Evolutionary conservation across 257 asterid species (phyloP), one percentile per base, ranked within the genome.

Genomic region (Jacaranda mimosifolia): DNA sequence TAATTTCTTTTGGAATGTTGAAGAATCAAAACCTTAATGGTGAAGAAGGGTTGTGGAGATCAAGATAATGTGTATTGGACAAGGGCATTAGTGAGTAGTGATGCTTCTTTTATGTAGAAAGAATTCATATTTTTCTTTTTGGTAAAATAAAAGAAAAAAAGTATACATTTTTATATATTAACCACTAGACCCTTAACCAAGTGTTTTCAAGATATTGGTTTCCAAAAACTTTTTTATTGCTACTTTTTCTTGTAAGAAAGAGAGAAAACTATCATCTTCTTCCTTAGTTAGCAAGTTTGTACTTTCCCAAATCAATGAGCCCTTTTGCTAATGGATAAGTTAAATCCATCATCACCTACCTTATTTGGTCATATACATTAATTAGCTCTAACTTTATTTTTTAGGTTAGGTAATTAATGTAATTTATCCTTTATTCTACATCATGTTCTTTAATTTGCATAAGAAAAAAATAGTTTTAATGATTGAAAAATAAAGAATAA

Each of bases 201-300:
- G 77, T 45, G 77, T 67, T 64, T 48, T 64, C 14, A 19, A 53
- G 26, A 49, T 52, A 21, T 68, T 60, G 79, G 63, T 70, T 62
- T 71, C 79, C 43, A 55, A 39, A 58, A 64, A 60, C 71, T 51
- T 76, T 76, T 66, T 76, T 15, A 19, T 45, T 74, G 10, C 26
- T 71, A 5, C 46, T 56, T 73, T 66, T 63, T 42, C 53, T 19
- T 42, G 19, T 7, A 43, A 32, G 72, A 74, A 21, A 64, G 35
- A 8, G 1, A 2, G n/a, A 51, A 55, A 68, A 48, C 42, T 14
- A 11, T 7, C 18, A 2, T 39, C 7, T 17, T 49, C 60, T 84
- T 84, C 77, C 88, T 81, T 84, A 84, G 82, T 81, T 70, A 74
- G 78, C 45, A 84, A 84, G 85, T 56, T 49, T 73, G 46, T 56